Base-by-base conservation (phyloP, 208 protist species). In the Trypanosoma vivax region DNA sequence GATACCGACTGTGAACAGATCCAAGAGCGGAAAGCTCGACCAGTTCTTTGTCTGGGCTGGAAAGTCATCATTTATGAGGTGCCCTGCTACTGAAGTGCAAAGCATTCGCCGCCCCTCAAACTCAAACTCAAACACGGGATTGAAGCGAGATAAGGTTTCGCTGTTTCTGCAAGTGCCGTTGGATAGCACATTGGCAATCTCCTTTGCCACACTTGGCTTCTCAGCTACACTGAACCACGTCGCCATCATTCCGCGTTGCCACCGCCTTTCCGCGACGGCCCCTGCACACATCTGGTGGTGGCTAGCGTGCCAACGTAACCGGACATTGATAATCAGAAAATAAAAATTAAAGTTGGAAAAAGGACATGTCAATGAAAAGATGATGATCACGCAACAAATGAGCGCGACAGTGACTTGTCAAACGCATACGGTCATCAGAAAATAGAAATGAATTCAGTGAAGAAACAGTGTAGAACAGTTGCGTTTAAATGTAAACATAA, bases 11-110 rank as follows among this genome's bases (percentile, higher is more conserved):
- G 78, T 77, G 67, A 99, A 98, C 21, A 99, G 77, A 2, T 70
- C 78, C 1, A 68, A 39, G 5, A 97, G 88, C 27, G 96, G 90
- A 59, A 72, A 95, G 23, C 28, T 51, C 9, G 65, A 3, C 96
- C 97, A 99, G 34, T 62, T 83, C 29, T 72, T 78, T 23, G 90
- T 88, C 33, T 77, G 19, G 5, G 57, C 55, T 1, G 73, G 71
- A 57, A 97, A 97, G 50, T 98, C 87, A 5, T 82, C 60, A 30
- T 92, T 85, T 83, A 98, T 97, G 11, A 99, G 47, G 70, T 99
- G 97, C 2, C 98, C 97, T 1, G 73, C 63, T 5, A 99, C 97
- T 18, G 96, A 98, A 10, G 98, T 99, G 18, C 99, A 80, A 18
- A 92, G 51, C 90, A 99, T 97, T 21, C 41, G 79, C 21, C 73